Evolutionary conservation across 2,329 filamentous ascomycete species (phyloP).

Genomic region (Colletotrichum sp.): DNA sequence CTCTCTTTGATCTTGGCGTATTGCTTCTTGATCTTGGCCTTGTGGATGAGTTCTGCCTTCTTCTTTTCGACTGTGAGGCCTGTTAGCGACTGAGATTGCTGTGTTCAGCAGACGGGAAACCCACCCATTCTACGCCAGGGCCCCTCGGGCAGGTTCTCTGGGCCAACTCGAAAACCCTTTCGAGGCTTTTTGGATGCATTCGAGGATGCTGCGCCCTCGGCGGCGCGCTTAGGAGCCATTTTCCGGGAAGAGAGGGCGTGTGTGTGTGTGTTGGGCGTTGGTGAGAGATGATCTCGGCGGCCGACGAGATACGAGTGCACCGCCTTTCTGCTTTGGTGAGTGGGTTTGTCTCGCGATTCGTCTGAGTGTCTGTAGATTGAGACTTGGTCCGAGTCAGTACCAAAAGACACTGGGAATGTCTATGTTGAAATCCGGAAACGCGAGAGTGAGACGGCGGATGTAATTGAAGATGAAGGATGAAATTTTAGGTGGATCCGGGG

Average conservation of each 20-base stretch:
- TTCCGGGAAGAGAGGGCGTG: not conserved
- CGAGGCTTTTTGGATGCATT: constrained; percentile 54
- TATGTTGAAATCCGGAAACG: not conserved
- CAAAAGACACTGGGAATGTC: not conserved
- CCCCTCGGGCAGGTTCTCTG: constrained; percentile 89
- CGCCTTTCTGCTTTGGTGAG: not conserved
- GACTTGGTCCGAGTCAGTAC: not conserved
- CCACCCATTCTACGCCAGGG: constrained; percentile 79
- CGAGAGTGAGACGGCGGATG: not conserved
- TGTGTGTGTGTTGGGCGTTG: not conserved
- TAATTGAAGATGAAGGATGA: constrained; percentile 5
- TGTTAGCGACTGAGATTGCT: not conserved
- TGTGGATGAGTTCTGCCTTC: constrained; percentile 86
- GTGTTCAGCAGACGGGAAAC: constrained; percentile 10
- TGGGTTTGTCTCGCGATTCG: not conserved
- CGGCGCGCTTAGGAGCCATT: constrained; percentile 67
- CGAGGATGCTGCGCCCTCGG: constrained; percentile 37
- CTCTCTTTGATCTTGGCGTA: constrained; percentile 85
- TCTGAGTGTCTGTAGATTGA: not conserved
- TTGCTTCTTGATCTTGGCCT: constrained; percentile 90
- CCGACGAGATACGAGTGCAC: not conserved
- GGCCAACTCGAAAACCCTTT: constrained; percentile 85
- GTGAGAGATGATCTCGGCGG: not conserved
- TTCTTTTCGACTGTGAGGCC: constrained; percentile 75
- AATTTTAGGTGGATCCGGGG: constrained; percentile 16